These are phyloP conservation scores for Pseudogymnoascus sp. DNA, from an alignment of 2,329 filamentous ascomycete genomes.

Conservation along the genomic window DNA sequence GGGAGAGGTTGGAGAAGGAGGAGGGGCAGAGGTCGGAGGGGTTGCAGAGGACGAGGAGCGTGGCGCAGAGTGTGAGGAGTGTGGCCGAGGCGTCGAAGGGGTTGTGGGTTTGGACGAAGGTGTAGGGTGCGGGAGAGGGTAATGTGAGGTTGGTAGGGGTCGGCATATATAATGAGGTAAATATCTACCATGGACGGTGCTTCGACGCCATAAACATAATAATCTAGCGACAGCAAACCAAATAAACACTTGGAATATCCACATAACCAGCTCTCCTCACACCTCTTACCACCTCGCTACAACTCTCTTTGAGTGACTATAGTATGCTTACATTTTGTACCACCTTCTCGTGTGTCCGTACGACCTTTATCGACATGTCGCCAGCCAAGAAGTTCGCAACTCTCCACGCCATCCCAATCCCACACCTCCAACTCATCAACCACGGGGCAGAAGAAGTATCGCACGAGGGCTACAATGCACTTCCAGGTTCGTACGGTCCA, in stretches of 20 bases:
- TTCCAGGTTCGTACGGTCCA: too few relatives aligned
- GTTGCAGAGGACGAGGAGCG: constrained; percentile 15
- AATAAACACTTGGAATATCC: background rate
- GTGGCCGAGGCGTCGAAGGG: constrained; percentile 33
- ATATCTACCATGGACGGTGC: background rate
- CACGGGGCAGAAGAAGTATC: too few relatives aligned
- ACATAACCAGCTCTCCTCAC: too few relatives aligned
- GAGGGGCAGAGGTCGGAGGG: background rate
- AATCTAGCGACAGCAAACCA: background rate
- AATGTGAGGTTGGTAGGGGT: background rate
- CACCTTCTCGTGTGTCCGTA: too few relatives aligned
- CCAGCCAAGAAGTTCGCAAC: too few relatives aligned
- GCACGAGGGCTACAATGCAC: too few relatives aligned
- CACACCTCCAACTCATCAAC: too few relatives aligned
- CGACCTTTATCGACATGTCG: too few relatives aligned
- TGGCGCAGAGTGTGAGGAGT: constrained; percentile 31
- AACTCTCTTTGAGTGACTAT: too few relatives aligned
- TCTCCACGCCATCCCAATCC: too few relatives aligned
- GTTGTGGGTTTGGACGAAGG: constrained; percentile 5
- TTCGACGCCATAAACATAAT: background rate
- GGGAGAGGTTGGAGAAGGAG: background rate
- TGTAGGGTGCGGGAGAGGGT: background rate
- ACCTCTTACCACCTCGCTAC: too few relatives aligned
- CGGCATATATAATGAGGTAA: background rate
- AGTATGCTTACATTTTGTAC: too few relatives aligned